Evolutionary conservation across 306 rosid genomes (phyloP).

Genomic region (Trifolium repens): DNA sequence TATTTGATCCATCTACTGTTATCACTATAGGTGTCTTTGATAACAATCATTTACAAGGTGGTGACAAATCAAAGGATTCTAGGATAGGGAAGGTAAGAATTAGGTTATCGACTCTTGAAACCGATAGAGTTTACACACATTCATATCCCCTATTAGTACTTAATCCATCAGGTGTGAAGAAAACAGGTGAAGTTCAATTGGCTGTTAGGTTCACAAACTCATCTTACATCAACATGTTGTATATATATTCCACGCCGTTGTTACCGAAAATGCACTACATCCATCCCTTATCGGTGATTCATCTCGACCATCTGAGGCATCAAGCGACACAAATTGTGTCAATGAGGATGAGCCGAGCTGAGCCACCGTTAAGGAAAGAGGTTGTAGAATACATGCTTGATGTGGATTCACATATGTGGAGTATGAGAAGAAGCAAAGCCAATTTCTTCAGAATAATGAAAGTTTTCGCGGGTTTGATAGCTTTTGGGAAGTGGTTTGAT

Average conservation of each 20-base stretch:
- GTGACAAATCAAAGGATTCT: slow-evolving; percentile 71
- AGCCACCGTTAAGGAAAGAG: slow-evolving; percentile 91
- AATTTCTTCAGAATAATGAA: slow-evolving; percentile 94
- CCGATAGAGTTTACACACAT: slow-evolving; percentile 84
- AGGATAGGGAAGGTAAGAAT: slow-evolving; percentile 88
- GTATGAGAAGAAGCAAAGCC: slow-evolving; percentile 97
- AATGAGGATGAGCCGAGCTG: slow-evolving; percentile 73
- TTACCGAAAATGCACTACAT: slow-evolving; percentile 95
- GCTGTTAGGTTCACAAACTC: slow-evolving; percentile 84
- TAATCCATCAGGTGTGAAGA: slow-evolving; percentile 85
- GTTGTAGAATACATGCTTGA: slow-evolving; percentile 91
- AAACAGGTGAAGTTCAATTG: slow-evolving; percentile 84
- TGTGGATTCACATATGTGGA: slow-evolving; percentile 93
- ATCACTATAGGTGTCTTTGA: slow-evolving; percentile 82
- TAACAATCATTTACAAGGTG: slow-evolving; percentile 72
- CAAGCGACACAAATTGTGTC: slow-evolving; percentile 86
- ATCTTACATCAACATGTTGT: slow-evolving; percentile 76
- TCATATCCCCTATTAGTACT: slow-evolving; percentile 80
- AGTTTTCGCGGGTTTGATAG: slow-evolving; percentile 69
- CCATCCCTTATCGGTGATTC: slow-evolving; percentile 82
- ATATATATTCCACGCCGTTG: slow-evolving; percentile 75
- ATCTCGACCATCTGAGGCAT: slow-evolving; percentile 80
- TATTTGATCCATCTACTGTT: slow-evolving; percentile 82
- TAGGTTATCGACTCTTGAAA: slow-evolving; percentile 83
- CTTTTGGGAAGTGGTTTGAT: slow-evolving; percentile 84